Conservation (phyloP, 2,329 filamentous ascomycete genomes). For the Ascochyta clinopodiicola region DNA sequence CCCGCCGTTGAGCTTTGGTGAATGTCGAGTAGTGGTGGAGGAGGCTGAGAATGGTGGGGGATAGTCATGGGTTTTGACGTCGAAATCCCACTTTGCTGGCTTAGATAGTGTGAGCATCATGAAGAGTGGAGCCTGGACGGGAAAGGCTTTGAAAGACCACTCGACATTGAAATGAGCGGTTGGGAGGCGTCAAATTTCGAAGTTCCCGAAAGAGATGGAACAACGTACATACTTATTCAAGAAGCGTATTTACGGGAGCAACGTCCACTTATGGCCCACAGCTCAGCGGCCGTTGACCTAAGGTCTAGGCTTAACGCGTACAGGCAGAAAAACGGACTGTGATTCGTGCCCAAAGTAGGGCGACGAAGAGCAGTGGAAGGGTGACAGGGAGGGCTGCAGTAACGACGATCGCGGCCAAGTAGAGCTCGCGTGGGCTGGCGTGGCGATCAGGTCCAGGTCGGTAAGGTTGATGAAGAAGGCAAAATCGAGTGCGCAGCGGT, state of each 20-base stretch:
- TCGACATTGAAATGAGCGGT: slow-evolving; percentile 46
- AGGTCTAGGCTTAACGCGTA: slow-evolving; percentile 43
- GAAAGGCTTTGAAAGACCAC: slow-evolving; percentile 24
- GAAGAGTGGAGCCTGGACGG: slow-evolving; percentile 33
- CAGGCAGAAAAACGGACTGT: slow-evolving; percentile 40
- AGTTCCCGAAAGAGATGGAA: slow-evolving; percentile 43
- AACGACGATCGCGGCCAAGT: slow-evolving; percentile 46
- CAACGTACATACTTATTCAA: slow-evolving; percentile 48
- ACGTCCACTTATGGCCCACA: slow-evolving; percentile 45
- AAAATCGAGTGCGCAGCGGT: slow-evolving; percentile 38
- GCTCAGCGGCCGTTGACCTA: slow-evolving; percentile 43
- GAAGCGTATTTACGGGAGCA: slow-evolving; percentile 43
- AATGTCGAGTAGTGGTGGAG: slow-evolving; percentile 48
- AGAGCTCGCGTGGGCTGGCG: slow-evolving; percentile 44
- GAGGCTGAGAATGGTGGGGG: slow-evolving; percentile 51
- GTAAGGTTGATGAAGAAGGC: slow-evolving; percentile 32
- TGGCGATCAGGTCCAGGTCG: slow-evolving; percentile 43
- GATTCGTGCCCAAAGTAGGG: slow-evolving; percentile 47
- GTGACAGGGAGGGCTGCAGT: slow-evolving; percentile 39
- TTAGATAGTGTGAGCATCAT: slow-evolving; percentile 61
- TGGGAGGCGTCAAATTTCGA: slow-evolving; percentile 36
- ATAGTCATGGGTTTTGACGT: slow-evolving; percentile 58
- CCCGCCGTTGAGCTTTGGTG: slow-evolving; percentile 50
- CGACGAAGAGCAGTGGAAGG: slow-evolving; percentile 37
- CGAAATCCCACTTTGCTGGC: slow-evolving; percentile 56